A percentile compares a stretch with the other conserved stretches of the same genome.
These are phyloP conservation scores for Penicillium argentinense DNA, from an alignment of 495 filamentous ascomycete genomes.

Conservation along the genomic window DNA sequence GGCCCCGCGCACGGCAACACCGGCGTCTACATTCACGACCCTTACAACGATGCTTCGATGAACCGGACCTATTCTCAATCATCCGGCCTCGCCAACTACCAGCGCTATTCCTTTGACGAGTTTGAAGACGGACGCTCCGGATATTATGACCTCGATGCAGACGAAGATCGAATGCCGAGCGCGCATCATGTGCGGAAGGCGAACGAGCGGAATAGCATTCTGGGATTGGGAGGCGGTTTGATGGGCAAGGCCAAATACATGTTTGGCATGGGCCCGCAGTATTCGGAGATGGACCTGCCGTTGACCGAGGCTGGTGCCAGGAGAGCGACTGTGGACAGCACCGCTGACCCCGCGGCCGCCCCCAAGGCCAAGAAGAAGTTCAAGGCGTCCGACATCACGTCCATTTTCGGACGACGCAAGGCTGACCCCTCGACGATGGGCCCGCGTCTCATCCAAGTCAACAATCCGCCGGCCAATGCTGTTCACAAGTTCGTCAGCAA, in stretches of 20 bases:
- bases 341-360: constrained; percentile 29
- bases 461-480: constrained; percentile 93
- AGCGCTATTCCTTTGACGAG: constrained; percentile 83
- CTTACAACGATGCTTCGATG: constrained; percentile 48
- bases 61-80: constrained; percentile 75
- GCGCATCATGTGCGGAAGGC: constrained; percentile 55
- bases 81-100: constrained; percentile 80
- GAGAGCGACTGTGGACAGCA: constrained; percentile 39
- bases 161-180: constrained; percentile 57
- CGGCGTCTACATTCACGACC: constrained; percentile 34
- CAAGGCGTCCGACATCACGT: constrained; percentile 77
- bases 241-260: constrained; percentile 84
- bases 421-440: constrained; percentile 87
- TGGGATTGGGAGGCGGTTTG: constrained; percentile 82
- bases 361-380: constrained; percentile 55
- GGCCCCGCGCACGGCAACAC: constrained; percentile 28
- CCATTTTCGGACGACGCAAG: constrained; percentile 86
- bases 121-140: constrained; percentile 74
- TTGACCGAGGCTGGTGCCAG: constrained; percentile 74
- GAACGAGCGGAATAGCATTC: constrained; percentile 80
- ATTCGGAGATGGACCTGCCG: constrained; percentile 97
- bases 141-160: constrained; percentile 56
- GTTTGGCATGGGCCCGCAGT: constrained; percentile 87
- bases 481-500: constrained; percentile 91
- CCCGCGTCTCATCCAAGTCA: constrained; percentile 91